Base-by-base conservation (phyloP, 768 basidiomycete genomes). In the Rhodotorula graminis region DNA sequence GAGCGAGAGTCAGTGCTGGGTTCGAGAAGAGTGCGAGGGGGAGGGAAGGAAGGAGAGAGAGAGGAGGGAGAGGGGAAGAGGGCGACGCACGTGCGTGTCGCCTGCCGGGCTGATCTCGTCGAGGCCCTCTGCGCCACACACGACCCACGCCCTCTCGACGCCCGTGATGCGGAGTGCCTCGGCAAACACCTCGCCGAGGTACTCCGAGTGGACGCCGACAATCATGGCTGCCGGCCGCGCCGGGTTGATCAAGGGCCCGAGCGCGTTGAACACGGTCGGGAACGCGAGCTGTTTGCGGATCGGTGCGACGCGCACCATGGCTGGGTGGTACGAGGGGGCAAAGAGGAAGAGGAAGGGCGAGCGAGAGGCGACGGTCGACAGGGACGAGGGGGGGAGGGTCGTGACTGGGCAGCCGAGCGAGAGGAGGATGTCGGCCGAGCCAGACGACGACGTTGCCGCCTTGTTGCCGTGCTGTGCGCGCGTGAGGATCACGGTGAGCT, bases 21-120 rank as follows among this genome's bases (percentile, higher is more conserved):
- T n/a, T 29, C 15, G 31, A 31, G 33, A 3, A 46, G 23, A n/a
- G n/a, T n/a, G n/a, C n/a, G 25, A 2, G 19, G 25, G 0, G 42
- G 27, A 3, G 31, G 55, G 25, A 27, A n/a, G n/a, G 18, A 25
- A 11, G 49, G 19, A 50, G 49, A 21, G 50, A 8, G n/a, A 23
- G 58, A 27, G 23, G 23, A 27, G 50, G n/a, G n/a, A 46, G 46
- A 27, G 44, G 47, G 31, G 47, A 33, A n/a, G 61, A n/a, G 37
- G 9, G 21, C 11, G 25, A 79, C 93, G 90, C 49, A 86, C 89
- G 82, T 85, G 85, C 16, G 93, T 94, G 23, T 89, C 87, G 2
- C 95, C 96, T 1, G 92, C 93, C 77, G 92, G 93, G 80, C 90
- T 92, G 79, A 99, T 92, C 84, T 98, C 95, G 81, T 98, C 95